A percentile compares a stretch with the other conserved stretches of the same genome.
phyloP scores from a whole-genome alignment of 2,329 filamentous ascomycete species.

The Alternaria dauci region DNA sequence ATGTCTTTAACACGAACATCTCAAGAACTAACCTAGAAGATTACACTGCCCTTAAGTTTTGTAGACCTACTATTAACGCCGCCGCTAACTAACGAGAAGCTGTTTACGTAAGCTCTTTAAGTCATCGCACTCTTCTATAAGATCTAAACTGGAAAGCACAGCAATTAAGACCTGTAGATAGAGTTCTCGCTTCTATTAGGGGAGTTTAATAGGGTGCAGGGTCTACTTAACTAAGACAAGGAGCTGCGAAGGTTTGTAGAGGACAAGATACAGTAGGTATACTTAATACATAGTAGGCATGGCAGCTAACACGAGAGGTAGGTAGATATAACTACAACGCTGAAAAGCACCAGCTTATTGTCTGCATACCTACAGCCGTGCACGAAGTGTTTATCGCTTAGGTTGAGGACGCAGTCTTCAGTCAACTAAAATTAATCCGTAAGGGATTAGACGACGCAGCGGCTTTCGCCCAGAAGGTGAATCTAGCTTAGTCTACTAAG shows the following conservation, averaged over 20 bases:
- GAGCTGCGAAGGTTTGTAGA: slow-evolving; percentile 21
- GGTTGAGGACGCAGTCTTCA: slow-evolving; percentile 28
- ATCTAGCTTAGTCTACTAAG: slow-evolving; percentile 23
- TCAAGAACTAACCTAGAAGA: slow-evolving; percentile 12
- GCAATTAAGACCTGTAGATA: slow-evolving; percentile 15
- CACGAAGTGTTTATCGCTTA: slow-evolving; percentile 29
- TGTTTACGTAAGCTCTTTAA: slow-evolving; percentile 19
- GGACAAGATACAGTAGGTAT: too few relatives aligned
- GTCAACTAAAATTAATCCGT: slow-evolving; percentile 27
- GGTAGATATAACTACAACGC: slow-evolving; percentile 33
- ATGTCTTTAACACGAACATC: slow-evolving; percentile 18
- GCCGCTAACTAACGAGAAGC: slow-evolving; percentile 30
- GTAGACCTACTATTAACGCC: slow-evolving; percentile 27
- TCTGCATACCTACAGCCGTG: slow-evolving; percentile 33
- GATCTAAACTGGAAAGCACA: slow-evolving; percentile 25
- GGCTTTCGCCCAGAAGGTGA: slow-evolving; percentile 32
- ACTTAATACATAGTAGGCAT: too few relatives aligned
- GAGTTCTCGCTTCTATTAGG: slow-evolving; percentile 27
- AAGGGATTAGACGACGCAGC: slow-evolving; percentile 22
- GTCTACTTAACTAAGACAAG: slow-evolving; percentile 20
- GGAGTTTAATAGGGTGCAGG: slow-evolving; percentile 26
- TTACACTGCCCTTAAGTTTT: slow-evolving; percentile 30
- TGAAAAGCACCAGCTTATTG: slow-evolving; percentile 16
- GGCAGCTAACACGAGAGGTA: too few relatives aligned
- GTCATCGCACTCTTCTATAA: slow-evolving; percentile 30